Base-by-base conservation (phyloP, 192 early-diverging fungal genomes). In the Phlyctochytrium planicorne region DNA sequence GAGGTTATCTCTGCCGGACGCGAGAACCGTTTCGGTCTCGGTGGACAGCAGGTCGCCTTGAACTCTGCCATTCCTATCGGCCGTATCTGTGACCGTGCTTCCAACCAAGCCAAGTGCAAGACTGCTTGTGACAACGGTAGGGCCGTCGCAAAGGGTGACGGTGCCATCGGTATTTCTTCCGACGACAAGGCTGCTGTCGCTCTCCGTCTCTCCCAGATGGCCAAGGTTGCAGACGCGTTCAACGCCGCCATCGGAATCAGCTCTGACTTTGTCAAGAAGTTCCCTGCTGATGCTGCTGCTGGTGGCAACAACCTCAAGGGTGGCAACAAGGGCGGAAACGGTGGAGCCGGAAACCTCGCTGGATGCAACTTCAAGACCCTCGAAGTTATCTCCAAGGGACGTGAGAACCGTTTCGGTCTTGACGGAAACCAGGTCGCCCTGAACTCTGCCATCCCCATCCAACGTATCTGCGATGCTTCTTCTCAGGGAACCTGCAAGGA, bases 381-480 rank as follows among this genome's bases (percentile, higher is more conserved):
- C 57, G 20, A 72, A 56, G 40, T 71, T 6, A 62, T 72, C 33
- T 34, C 61, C 59, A 34, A 62, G 34, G 67, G 68, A 32, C 24
- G 37, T 20, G 71, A 72, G 61, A 52, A 72, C 56, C 53, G 71
- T 29, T 72, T 72, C 62, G 71, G 71, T n/a, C 71, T 72, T 23
- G 17, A 72, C 30, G 71, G 71, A 2, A 24, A 47, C 34, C 71
- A 72, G 61, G 71, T 72, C 2, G 71, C 71, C 4, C 68, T 72
- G 24, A 72, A 72, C 71, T 68, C 71, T 20, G 69, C 59, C 56
- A 71, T 72, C 55, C 59, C 55, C 16, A 71, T 73, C 29, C 14
- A 20, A 47, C 40, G 20, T 6, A 20, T 47, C 20, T 47, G 40
- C 40, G 40, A 20, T 47, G 10, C 10, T 47, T 6, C 10, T 20